Evolutionary conservation across 2,329 filamentous ascomycete species (phyloP).

Genomic region (Ceratocystis smalleyi): DNA sequence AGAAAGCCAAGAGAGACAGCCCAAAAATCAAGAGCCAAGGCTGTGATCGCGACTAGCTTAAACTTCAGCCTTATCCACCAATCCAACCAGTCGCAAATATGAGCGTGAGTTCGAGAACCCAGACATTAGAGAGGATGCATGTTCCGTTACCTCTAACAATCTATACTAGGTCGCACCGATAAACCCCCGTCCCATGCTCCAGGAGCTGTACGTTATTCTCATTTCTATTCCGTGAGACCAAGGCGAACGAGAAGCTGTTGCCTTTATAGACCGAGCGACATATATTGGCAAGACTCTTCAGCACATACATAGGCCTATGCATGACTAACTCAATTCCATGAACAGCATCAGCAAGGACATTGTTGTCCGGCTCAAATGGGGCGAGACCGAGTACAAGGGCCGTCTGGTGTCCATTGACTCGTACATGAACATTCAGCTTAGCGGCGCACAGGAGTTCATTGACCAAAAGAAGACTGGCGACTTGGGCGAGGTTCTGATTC

Average conservation of each 20-base stretch:
- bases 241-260: not conserved
- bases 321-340: not conserved
- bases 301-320: not conserved
- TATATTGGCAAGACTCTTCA: slow-evolving; percentile 3
- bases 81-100: slow-evolving; percentile 11
- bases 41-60: slow-evolving; percentile 10
- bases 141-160: not conserved
- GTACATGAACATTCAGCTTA: slow-evolving; percentile 97
- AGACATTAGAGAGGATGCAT: not conserved
- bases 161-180: slow-evolving; percentile 58
- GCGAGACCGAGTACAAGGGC: slow-evolving; percentile 93
- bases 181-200: slow-evolving; percentile 93
- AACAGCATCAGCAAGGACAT: slow-evolving; percentile 74
- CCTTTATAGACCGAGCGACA: not conserved
- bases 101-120: slow-evolving; percentile 9
- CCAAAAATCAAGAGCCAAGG: slow-evolving; percentile 13
- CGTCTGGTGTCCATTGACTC: slow-evolving; percentile 82
- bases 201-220: slow-evolving; percentile 54
- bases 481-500: slow-evolving; percentile 81
- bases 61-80: slow-evolving; percentile 8
- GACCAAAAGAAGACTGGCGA: slow-evolving; percentile 71
- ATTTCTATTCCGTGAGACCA: not conserved
- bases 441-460: slow-evolving; percentile 81
- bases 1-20: not conserved
- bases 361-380: slow-evolving; percentile 91